A percentile compares a stretch with the other conserved stretches of the same genome.
phyloP scores from a whole-genome alignment of 2,329 filamentous ascomycete genomes.

The Aspergillus quadrilineatus region DNA sequence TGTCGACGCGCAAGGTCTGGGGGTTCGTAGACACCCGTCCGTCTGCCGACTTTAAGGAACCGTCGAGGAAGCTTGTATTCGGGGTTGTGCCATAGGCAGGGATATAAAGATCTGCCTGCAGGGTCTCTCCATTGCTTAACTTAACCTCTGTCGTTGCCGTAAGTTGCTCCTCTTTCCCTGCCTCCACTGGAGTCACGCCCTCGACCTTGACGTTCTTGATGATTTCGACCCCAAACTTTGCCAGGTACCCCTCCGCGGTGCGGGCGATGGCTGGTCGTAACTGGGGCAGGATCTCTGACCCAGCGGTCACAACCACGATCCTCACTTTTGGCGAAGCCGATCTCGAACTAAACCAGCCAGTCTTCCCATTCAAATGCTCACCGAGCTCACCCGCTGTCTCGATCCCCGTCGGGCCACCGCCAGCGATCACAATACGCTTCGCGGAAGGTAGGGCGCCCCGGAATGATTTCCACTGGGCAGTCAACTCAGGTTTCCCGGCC shows the following conservation, averaged over 20 bases:
- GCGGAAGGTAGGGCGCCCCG: conserved; percentile 41
- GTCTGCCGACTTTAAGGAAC: conserved; percentile 32
- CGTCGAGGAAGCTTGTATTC: conserved; percentile 44
- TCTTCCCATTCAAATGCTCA: conserved; percentile 51
- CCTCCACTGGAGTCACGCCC: conserved; percentile 29
- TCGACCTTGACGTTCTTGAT: conserved; percentile 44
- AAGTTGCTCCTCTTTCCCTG: conserved; percentile 28
- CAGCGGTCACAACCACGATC: conserved; percentile 49
- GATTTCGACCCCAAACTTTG: conserved; percentile 49
- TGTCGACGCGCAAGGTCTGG: conserved; percentile 40
- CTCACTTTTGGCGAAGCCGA: conserved; percentile 33
- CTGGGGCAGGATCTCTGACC: conserved; percentile 41
- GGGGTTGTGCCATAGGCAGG: conserved; percentile 45
- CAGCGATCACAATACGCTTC: conserved; percentile 45
- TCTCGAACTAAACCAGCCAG: conserved; percentile 37
- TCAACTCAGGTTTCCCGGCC: conserved; percentile 33
- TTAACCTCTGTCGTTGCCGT: conserved; percentile 34
- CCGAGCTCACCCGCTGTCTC: conserved; percentile 54
- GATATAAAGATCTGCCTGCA: conserved; percentile 51
- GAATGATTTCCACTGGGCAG: conserved; percentile 41
- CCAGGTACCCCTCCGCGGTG: conserved; percentile 45
- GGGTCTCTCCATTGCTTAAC: conserved; percentile 41
- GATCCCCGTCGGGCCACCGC: conserved; percentile 36
- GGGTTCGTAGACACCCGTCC: conserved; percentile 42
- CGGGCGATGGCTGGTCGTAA: conserved; percentile 41